Evolutionary conservation across 495 filamentous ascomycete genomes (phyloP), one percentile per base, ranked within the genome.

Genomic region (Neurospora terricola): DNA sequence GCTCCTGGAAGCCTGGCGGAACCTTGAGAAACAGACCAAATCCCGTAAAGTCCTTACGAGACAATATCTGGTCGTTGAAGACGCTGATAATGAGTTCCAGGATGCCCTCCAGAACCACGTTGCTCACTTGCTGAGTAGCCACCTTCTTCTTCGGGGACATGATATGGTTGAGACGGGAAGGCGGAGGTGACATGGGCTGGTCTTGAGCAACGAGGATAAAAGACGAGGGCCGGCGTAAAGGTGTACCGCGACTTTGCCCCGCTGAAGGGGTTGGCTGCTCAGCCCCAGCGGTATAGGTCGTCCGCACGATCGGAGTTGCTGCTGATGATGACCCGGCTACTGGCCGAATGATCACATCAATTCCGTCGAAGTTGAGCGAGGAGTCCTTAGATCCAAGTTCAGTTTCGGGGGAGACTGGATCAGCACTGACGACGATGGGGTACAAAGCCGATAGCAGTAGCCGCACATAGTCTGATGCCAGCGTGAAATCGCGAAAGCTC

Each of bases 1-100:
- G 92, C 77, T 98, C 95, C 77, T 93, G 87, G 77, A 95, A 97
- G 2, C 95, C 94, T 5, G 96, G 92, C 3, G 96, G 96, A 2
- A 94, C 89, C 79, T 96, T 97, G n/a, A 93, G 82, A 77, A 93
- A 96, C 37, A 98, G 82, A 0, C 93, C 93, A 70, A 99, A 91
- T 3, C 96, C 95, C 3, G 91, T 85, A 77, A 98, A 99, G 37
- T 99, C 94, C 80, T 97, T 95, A 39, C 92, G 89, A 40, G 87
- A 85, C 48, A 97, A 84, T 1, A 98, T 80, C 74, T 97, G 92
- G 78, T 97, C 93, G 54, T 90, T 82, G 77, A 97, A 97, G 2
- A 97, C 89, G 16, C 84, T 87, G 68, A 95, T 85, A 16, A 92
- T 88, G 37, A 97, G 83, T 74, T 92, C 91, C 10, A 96, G 79